Percentiles rank a stretch among this genome's conserved stretches.
These are phyloP conservation scores for Acorus gramineus DNA, from an alignment of 106 monocot genomes.

Conservation along the genomic window DNA sequence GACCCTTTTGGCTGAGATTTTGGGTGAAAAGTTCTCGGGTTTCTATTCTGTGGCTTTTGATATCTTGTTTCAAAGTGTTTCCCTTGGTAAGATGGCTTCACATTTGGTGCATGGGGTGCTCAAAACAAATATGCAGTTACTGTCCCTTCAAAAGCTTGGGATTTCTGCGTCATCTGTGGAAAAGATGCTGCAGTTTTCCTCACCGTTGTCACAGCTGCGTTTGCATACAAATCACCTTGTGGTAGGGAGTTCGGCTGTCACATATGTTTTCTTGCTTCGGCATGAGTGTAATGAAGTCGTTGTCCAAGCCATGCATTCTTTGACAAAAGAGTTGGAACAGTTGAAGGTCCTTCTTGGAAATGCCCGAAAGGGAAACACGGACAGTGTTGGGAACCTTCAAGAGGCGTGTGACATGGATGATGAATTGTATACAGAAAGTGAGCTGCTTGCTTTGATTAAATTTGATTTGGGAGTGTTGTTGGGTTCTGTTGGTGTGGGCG, in stretches of 20 bases:
- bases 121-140: conserved; percentile 60
- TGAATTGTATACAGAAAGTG: conserved; percentile 29
- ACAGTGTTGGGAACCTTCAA: not conserved
- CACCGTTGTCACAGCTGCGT: conserved; percentile 64
- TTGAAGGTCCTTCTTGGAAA: conserved; percentile 44
- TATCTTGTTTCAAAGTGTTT: conserved; percentile 46
- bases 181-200: conserved; percentile 45
- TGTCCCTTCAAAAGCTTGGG: conserved; percentile 59
- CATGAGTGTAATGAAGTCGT: conserved; percentile 47
- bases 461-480: conserved; percentile 73
- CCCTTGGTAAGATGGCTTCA: conserved; percentile 32
- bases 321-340: conserved; percentile 61
- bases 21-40: conserved; percentile 61
- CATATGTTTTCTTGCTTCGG: conserved; percentile 66
- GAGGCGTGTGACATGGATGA: conserved; percentile 6
- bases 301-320: conserved; percentile 40
- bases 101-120: conserved; percentile 42
- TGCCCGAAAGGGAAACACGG: not conserved
- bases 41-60: conserved; percentile 47
- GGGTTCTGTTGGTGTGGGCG: conserved; percentile 26
- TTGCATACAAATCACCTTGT: conserved; percentile 76
- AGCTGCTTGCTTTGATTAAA: conserved; percentile 73
- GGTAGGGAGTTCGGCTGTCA: conserved; percentile 49
- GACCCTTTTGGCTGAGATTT: conserved; percentile 58
- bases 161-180: conserved; percentile 51